Percentiles rank a stretch among this genome's conserved stretches.
These are phyloP conservation scores for Cryomyces antarcticus DNA, from an alignment of 495 filamentous ascomycete genomes.

Conservation along the genomic window DNA sequence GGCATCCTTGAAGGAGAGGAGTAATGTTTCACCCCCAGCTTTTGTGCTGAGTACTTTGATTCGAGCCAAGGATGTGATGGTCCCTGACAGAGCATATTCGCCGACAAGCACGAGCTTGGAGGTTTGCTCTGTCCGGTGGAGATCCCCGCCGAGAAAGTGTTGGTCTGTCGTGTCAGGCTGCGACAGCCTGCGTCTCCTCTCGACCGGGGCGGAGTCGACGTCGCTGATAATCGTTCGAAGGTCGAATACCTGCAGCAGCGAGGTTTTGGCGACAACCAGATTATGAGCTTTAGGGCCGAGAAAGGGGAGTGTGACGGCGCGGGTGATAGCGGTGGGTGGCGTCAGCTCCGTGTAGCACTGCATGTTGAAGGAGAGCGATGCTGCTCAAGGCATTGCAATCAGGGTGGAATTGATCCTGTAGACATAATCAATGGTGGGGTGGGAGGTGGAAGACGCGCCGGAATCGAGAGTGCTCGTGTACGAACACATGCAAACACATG, in stretches of 20 bases:
- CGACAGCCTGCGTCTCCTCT: neutral
- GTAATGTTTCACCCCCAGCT: constrained; percentile 67
- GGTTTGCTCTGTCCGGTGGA: constrained; percentile 33
- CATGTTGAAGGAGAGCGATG: constrained; percentile 20
- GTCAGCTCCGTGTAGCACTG: constrained; percentile 81
- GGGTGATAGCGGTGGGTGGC: constrained; percentile 79
- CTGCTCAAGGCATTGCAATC: no score
- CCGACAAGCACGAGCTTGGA: constrained; percentile 70
- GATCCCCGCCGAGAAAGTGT: constrained; percentile 12
- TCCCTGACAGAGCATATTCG: constrained; percentile 66
- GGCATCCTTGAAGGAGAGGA: constrained; percentile 72
- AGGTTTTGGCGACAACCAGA: constrained; percentile 72
- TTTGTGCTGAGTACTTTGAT: constrained; percentile 48
- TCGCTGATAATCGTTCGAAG: constrained; percentile 25
- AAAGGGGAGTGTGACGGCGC: constrained; percentile 66
- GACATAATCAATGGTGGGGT: no score
- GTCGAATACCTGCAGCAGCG: constrained; percentile 72
- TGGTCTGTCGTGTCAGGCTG: constrained; percentile 7
- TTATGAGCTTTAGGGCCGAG: constrained; percentile 55
- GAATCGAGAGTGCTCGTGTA: no score
- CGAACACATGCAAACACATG: no score
- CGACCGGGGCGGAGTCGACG: constrained; percentile 19
- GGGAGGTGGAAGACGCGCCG: no score
- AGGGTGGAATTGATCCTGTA: no score
- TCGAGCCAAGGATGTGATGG: constrained; percentile 57